Percentiles rank a stretch among this genome's conserved stretches.
Conservation (phyloP, 1,284 basidiomycete species). For the Ustilago lituana region DNA sequence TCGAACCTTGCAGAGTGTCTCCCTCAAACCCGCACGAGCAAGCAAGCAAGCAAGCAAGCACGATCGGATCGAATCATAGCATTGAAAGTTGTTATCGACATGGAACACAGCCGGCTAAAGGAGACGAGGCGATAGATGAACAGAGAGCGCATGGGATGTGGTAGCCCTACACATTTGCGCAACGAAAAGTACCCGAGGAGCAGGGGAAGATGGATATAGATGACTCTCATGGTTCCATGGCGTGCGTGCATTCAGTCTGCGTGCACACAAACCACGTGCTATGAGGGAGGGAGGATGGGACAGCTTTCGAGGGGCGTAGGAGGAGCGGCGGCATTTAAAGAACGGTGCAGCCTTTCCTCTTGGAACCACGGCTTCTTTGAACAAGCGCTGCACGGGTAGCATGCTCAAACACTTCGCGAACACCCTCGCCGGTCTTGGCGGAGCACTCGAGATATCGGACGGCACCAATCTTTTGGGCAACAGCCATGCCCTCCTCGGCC, state of each 20-base stretch:
- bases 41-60: not conserved
- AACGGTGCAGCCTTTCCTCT: conserved; percentile 72
- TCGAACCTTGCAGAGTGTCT: too few relatives aligned
- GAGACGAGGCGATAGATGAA: too few relatives aligned
- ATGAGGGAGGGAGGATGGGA: too few relatives aligned
- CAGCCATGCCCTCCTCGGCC: conserved; percentile 75
- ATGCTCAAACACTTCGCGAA: conserved; percentile 89
- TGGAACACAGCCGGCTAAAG: conserved; percentile 7
- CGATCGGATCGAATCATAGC: not conserved
- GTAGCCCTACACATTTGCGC: too few relatives aligned
- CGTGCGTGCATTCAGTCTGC: not conserved
- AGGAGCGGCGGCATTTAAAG: too few relatives aligned
- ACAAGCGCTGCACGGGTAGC: conserved; percentile 81
- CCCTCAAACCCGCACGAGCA: too few relatives aligned
- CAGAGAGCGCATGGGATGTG: too few relatives aligned
- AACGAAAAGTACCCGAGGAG: not conserved
- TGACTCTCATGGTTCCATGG: not conserved
- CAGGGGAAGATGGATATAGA: conserved; percentile 1
- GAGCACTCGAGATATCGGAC: conserved; percentile 90
- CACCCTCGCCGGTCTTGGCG: conserved; percentile 86
- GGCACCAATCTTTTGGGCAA: conserved; percentile 87
- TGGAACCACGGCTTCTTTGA: conserved; percentile 69
- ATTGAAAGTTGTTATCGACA: conserved; percentile 6
- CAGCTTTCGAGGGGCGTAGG: too few relatives aligned
- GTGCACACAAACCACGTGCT: not conserved